A percentile compares a stretch with the other conserved stretches of the same genome.
Evolutionary conservation across 1,139 yeast species (phyloP).

Genomic region (Magnusiomyces sp.): DNA sequence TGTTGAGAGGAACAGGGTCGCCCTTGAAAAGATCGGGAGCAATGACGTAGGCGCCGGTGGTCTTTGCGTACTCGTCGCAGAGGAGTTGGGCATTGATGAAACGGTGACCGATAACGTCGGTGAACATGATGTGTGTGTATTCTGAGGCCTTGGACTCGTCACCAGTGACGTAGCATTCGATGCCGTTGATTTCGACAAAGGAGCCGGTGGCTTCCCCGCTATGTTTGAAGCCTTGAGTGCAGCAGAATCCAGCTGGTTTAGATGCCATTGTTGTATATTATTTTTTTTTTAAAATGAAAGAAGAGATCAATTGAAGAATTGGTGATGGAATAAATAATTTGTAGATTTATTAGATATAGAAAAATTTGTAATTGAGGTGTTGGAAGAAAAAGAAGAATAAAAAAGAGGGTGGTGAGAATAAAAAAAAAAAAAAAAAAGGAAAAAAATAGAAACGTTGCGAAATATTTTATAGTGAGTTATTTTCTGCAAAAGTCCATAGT

Average conservation of each 20-base stretch:
- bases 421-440: too few relatives aligned
- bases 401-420: too few relatives aligned
- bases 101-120: constrained; percentile 62
- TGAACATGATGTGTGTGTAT: constrained; percentile 48
- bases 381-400: too few relatives aligned
- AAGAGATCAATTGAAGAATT: too few relatives aligned
- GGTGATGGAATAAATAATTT: too few relatives aligned
- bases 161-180: constrained; percentile 16
- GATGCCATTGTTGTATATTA: too few relatives aligned
- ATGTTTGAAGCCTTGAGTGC: constrained; percentile 25
- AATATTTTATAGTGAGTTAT: too few relatives aligned
- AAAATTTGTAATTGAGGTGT: too few relatives aligned
- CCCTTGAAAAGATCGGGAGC: constrained; percentile 65
- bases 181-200: constrained; percentile 15
- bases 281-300: too few relatives aligned
- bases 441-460: too few relatives aligned
- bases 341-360: too few relatives aligned
- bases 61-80: constrained; percentile 63
- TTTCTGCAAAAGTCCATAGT: too few relatives aligned
- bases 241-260: constrained; percentile 25
- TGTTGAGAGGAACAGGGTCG: constrained; percentile 37
- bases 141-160: constrained; percentile 25
- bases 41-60: constrained; percentile 53
- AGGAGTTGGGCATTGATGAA: constrained; percentile 48
- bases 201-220: constrained; percentile 18